These are phyloP conservation scores for Saccharomyces hybrid DNA, from an alignment of 1,139 yeast species.

Conservation along the genomic window DNA sequence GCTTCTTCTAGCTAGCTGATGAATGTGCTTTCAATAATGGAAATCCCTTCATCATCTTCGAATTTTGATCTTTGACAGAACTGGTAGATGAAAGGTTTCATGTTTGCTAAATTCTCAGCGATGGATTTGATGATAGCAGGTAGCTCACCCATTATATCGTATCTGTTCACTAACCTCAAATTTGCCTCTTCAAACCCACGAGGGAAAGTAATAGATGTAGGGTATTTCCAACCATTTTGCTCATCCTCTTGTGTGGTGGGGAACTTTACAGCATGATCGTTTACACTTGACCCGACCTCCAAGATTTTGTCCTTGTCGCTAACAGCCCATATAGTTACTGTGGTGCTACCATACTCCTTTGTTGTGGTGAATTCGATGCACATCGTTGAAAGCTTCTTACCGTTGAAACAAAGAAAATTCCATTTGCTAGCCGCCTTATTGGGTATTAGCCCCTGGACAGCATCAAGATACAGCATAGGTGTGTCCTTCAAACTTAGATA, in stretches of 20 bases:
- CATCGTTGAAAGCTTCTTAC: conserved; percentile 53
- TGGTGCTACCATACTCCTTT: conserved; percentile 59
- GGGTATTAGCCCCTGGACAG: conserved; percentile 88
- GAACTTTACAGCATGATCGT: conserved; percentile 53
- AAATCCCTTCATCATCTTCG: conserved; percentile 22
- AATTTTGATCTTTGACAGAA: conserved; percentile 47
- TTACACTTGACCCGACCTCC: conserved; percentile 36
- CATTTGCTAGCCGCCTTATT: conserved; percentile 87
- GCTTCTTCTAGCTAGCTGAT: conserved; percentile 12
- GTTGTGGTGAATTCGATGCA: conserved; percentile 89
- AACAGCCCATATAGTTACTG: conserved; percentile 63
- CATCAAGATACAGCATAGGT: conserved; percentile 71
- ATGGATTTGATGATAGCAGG: conserved; percentile 75
- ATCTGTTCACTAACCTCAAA: conserved; percentile 62
- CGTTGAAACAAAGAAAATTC: conserved; percentile 81
- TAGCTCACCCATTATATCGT: conserved; percentile 85
- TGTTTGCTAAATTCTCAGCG: conserved; percentile 76
- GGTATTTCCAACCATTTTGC: conserved; percentile 77
- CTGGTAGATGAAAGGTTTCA: conserved; percentile 81
- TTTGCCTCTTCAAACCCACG: conserved; percentile 37
- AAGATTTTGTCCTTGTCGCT: conserved; percentile 51
- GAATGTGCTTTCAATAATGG: conserved; percentile 27
- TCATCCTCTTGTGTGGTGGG: conserved; percentile 41
- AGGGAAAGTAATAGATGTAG: conserved; percentile 50
- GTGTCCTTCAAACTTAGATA: conserved; percentile 35